A percentile compares a stretch with the other conserved stretches of the same genome.
These are phyloP conservation scores for Dendrocalamus latiflorus DNA, from an alignment of 202 grass and related monocot species.

Conservation along the genomic window DNA sequence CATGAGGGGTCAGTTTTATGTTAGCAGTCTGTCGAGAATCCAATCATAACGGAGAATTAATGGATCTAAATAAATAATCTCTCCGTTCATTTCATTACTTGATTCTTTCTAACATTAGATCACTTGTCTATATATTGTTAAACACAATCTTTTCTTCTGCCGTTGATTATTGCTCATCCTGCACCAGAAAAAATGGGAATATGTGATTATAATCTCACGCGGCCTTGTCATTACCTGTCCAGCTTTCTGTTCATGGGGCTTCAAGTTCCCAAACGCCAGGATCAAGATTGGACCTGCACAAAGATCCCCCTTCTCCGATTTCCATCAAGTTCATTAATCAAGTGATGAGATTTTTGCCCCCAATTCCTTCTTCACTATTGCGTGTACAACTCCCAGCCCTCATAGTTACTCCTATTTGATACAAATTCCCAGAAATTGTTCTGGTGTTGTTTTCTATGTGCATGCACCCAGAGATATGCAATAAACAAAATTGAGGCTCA, in stretches of 20 bases:
- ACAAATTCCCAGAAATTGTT: constrained; percentile 15
- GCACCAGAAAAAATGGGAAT: not conserved
- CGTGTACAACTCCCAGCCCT: not conserved
- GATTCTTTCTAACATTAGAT: not conserved
- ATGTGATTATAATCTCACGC: constrained; percentile 39
- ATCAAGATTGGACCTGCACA: constrained; percentile 37
- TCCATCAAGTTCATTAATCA: constrained; percentile 35
- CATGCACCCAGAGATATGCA: constrained; percentile 12
- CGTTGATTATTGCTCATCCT: constrained; percentile 7
- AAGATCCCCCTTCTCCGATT: constrained; percentile 27
- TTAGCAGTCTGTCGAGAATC: constrained; percentile 24
- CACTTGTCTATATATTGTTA: not conserved
- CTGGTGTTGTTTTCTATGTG: constrained; percentile 1
- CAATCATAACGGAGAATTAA: constrained; percentile 16
- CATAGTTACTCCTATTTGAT: not conserved
- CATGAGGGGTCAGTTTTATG: constrained; percentile 36
- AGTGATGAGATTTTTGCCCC: constrained; percentile 30
- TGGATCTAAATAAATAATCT: constrained; percentile 16
- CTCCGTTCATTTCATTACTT: constrained; percentile 3
- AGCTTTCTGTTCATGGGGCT: constrained; percentile 36
- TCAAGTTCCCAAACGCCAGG: constrained; percentile 53
- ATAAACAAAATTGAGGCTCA: not conserved
- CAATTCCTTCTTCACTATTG: not conserved
- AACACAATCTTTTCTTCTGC: not conserved
- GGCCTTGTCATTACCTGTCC: constrained; percentile 24